phyloP scores from a whole-genome alignment of 176 grass and related monocot species.

The Hordeum marinum region DNA sequence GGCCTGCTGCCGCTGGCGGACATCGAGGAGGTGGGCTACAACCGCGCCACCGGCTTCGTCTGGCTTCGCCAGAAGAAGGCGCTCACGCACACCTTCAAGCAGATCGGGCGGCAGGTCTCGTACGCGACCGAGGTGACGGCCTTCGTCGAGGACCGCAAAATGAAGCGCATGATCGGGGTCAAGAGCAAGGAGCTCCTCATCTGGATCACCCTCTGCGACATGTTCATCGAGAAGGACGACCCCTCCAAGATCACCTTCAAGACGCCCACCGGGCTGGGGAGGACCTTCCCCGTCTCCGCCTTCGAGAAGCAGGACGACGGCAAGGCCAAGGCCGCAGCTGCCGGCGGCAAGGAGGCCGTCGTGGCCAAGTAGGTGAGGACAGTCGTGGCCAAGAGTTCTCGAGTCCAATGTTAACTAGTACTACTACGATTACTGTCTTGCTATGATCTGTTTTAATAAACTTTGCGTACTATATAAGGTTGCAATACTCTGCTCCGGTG shows the following conservation, averaged over 20 bases:
- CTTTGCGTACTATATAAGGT: not conserved
- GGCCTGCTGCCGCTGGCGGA: slow-evolving; percentile 53
- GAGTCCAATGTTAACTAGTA: too few species aligned
- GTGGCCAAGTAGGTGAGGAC: not conserved
- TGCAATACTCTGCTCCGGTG: not conserved
- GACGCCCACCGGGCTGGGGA: slow-evolving; percentile 40
- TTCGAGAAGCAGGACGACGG: slow-evolving; percentile 31
- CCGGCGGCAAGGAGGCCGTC: not conserved
- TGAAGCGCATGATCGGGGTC: slow-evolving; percentile 59
- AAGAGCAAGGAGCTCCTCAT: slow-evolving; percentile 78
- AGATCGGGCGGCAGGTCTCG: slow-evolving; percentile 53
- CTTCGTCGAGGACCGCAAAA: slow-evolving; percentile 58
- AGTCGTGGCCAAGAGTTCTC: not conserved
- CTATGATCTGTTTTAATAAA: slow-evolving; percentile 11
- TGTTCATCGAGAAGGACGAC: slow-evolving; percentile 41
- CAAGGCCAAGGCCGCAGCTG: not conserved
- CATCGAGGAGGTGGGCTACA: slow-evolving; percentile 74
- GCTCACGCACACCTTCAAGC: slow-evolving; percentile 47
- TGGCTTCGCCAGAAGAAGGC: slow-evolving; percentile 65
- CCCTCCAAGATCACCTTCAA: slow-evolving; percentile 59
- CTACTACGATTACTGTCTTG: not conserved
- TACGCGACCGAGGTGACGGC: slow-evolving; percentile 69
- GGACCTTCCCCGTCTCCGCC: slow-evolving; percentile 52
- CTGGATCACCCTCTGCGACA: slow-evolving; percentile 57
- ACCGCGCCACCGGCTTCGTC: slow-evolving; percentile 66